Evolutionary conservation across 2,329 filamentous ascomycete genomes (phyloP).

Genomic region (Colletotrichum kahawae): DNA sequence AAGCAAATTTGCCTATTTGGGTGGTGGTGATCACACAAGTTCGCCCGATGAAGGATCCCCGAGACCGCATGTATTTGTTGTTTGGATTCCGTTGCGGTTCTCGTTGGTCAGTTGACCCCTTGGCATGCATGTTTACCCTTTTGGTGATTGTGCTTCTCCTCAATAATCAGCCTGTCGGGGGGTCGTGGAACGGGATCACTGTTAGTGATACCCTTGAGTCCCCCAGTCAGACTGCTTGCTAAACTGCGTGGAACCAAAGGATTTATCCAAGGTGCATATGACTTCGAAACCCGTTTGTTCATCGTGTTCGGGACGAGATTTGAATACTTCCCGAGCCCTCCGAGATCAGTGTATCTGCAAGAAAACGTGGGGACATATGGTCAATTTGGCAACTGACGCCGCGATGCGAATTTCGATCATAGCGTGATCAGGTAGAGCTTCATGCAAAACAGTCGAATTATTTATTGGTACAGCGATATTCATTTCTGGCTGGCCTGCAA

Average conservation of each 20-base stretch:
- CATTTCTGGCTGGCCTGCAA: not conserved
- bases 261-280: not conserved
- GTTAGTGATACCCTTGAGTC: not conserved
- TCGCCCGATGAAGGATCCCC: not conserved
- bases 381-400: not conserved
- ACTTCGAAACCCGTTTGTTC: not conserved
- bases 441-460: not conserved
- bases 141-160: not conserved
- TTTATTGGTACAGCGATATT: not conserved
- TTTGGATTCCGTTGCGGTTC: not conserved
- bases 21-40: not conserved
- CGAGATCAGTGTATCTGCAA: not conserved
- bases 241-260: not conserved
- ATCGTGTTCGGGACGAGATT: not conserved
- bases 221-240: not conserved
- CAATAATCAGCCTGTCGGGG: not conserved
- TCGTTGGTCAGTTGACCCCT: not conserved
- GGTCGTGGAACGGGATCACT: accelerated
- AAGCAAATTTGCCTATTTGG: not conserved
- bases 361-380: accelerated
- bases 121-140: not conserved
- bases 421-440: not conserved
- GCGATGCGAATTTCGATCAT: accelerated
- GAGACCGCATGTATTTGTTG: not conserved
- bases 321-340: not conserved